A percentile compares a stretch with the other conserved stretches of the same genome.
These are phyloP conservation scores for Fusarium praegraminearum DNA, from an alignment of 2,329 filamentous ascomycete genomes.

Conservation along the genomic window DNA sequence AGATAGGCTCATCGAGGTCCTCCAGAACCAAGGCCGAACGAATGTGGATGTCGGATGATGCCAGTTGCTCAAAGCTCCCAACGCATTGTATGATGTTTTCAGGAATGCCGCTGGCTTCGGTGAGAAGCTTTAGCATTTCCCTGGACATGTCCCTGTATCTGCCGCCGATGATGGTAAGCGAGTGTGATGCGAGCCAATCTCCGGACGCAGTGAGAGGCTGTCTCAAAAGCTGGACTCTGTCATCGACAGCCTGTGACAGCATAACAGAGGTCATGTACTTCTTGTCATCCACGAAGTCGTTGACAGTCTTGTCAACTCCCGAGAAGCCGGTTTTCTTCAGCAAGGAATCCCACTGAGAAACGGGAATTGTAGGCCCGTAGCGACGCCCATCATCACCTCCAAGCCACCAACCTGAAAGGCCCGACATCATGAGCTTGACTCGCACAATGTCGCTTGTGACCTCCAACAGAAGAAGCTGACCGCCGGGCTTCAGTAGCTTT, in stretches of 20 bases:
- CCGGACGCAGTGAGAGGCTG: neutral
- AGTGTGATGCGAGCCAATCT: neutral
- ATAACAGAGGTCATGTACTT: constrained; percentile 18
- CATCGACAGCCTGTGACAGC: neutral
- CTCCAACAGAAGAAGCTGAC: constrained; percentile 40
- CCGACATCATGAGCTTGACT: constrained; percentile 17
- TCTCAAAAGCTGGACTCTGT: neutral
- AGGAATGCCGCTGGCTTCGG: rapidly evolving
- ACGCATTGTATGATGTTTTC: neutral
- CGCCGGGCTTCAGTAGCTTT: constrained; percentile 46
- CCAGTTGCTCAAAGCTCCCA: neutral
- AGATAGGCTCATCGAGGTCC: constrained; percentile 16
- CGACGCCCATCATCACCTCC: constrained; percentile 14
- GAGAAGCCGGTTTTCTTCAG: constrained; percentile 7
- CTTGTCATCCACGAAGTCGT: neutral
- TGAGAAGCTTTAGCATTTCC: neutral
- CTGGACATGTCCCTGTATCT: neutral
- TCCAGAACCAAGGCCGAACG: constrained; percentile 1
- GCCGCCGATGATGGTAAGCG: neutral
- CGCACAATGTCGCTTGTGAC: constrained; percentile 3
- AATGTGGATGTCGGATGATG: neutral
- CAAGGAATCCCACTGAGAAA: neutral
- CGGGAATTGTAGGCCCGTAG: constrained; percentile 3
- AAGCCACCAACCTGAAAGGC: constrained; percentile 17
- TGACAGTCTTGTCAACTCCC: constrained; percentile 6